phyloP scores from a whole-genome alignment of 768 basidiomycete genomes.

The Mycena rebaudengoi region DNA sequence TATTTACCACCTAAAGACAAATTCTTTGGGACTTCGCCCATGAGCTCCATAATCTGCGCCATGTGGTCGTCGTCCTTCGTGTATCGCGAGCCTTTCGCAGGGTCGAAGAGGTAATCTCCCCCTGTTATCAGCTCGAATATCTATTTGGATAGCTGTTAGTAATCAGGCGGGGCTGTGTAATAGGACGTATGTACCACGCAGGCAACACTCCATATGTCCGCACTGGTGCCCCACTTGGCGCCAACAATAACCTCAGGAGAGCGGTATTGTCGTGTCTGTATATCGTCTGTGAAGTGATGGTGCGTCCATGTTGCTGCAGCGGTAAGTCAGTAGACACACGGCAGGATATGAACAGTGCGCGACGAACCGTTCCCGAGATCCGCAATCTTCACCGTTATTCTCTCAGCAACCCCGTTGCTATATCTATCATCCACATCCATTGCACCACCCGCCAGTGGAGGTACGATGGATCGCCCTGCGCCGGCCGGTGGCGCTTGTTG shows the following conservation, averaged over 20 bases:
- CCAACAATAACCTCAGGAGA: constrained; percentile 98
- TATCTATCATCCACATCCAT: constrained; percentile 28
- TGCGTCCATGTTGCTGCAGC: constrained; percentile 83
- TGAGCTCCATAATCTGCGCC: constrained; percentile 95
- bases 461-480: constrained; percentile 33
- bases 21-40: constrained; percentile 87
- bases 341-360: constrained; percentile 1
- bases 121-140: constrained; percentile 96
- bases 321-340: constrained; percentile 6
- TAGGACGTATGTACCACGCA: constrained; percentile 72
- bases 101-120: constrained; percentile 98
- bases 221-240: constrained; percentile 94
- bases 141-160: constrained; percentile 45
- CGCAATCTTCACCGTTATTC: constrained; percentile 98
- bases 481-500: constrained; percentile 65
- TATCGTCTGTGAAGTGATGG: constrained; percentile 98
- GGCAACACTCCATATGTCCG: constrained; percentile 96
- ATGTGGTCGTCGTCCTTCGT: constrained; percentile 98
- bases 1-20: constrained; percentile 93
- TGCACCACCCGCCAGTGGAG: constrained; percentile 29
- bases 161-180: not conserved
- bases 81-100: constrained; percentile 92
- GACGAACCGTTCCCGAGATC: constrained; percentile 92
- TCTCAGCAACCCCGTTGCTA: constrained; percentile 46
- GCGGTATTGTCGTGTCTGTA: constrained; percentile 96